phyloP scores from a whole-genome alignment of 495 filamentous ascomycete genomes.

The Penicillium paradoxum region DNA sequence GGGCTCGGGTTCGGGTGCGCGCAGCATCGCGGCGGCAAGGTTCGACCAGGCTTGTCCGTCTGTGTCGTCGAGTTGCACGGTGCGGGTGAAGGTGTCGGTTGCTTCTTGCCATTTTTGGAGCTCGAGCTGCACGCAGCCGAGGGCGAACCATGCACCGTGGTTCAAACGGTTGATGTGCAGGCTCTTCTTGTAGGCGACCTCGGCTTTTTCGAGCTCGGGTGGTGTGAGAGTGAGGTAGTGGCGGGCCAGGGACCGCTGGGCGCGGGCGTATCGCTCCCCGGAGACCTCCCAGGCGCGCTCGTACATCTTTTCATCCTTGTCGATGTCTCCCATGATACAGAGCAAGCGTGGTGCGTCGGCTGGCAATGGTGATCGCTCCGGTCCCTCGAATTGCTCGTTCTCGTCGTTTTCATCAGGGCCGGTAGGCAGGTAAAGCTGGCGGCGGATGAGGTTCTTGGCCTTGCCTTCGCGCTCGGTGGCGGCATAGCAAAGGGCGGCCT shows the following conservation, averaged over 20 bases:
- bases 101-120: slow-evolving; percentile 73
- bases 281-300: slow-evolving; percentile 88
- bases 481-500: slow-evolving; percentile 86
- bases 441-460: slow-evolving; percentile 66
- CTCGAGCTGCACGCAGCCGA: slow-evolving; percentile 82
- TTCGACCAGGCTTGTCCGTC: slow-evolving; percentile 96
- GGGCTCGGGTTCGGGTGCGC: slow-evolving; percentile 36
- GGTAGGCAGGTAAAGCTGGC: slow-evolving; percentile 67
- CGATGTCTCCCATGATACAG: slow-evolving; percentile 91
- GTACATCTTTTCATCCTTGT: slow-evolving; percentile 66
- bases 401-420: slow-evolving; percentile 41
- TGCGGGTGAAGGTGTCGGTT: slow-evolving; percentile 74
- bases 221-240: slow-evolving; percentile 59
- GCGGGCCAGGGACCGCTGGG: slow-evolving; percentile 80
- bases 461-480: slow-evolving; percentile 79
- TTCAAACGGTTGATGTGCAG: slow-evolving; percentile 76
- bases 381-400: slow-evolving; percentile 54
- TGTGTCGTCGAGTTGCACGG: slow-evolving; percentile 74
- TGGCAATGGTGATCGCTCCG: slow-evolving; percentile 63
- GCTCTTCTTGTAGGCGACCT: slow-evolving; percentile 70
- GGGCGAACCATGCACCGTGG: slow-evolving; percentile 75
- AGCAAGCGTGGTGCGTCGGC: slow-evolving; percentile 81
- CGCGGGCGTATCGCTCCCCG: slow-evolving; percentile 70
- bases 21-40: slow-evolving; percentile 74
- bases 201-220: slow-evolving; percentile 60